Evolutionary conservation across 73 alveolate species (phyloP).

Genomic region (Tetrahymena elliotti): DNA sequence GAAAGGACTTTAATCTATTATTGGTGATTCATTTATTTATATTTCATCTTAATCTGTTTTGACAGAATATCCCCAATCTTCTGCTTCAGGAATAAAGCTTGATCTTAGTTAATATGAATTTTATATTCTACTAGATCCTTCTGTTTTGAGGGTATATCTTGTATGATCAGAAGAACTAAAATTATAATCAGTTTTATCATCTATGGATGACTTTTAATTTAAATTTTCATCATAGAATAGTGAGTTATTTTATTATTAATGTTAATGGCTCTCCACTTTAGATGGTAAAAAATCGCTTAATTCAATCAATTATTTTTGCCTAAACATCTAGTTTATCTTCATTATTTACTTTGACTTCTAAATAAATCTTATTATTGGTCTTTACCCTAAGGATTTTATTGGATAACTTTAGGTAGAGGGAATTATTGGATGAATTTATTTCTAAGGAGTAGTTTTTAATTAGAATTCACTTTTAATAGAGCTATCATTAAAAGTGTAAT

Average conservation of each 20-base stretch:
- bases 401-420: neutral
- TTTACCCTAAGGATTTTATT: neutral
- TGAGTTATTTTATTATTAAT: neutral
- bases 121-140: neutral
- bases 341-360: neutral
- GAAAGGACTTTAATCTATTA: neutral
- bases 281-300: neutral
- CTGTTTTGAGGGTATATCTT: neutral
- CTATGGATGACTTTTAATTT: neutral
- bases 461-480: neutral
- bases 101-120: neutral
- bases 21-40: neutral
- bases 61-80: neutral
- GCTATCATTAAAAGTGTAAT: neutral
- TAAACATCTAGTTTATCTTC: neutral
- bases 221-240: neutral
- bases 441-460: neutral
- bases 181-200: neutral
- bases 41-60: neutral
- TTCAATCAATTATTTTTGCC: neutral
- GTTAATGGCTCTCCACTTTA: neutral
- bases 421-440: neutral
- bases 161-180: neutral
- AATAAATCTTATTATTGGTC: neutral
- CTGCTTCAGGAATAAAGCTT: neutral